A percentile compares a stretch with the other conserved stretches of the same genome.
These are phyloP conservation scores for Puccinellia tenuiflora DNA, from an alignment of 176 grass and related monocot species.

Conservation along the genomic window DNA sequence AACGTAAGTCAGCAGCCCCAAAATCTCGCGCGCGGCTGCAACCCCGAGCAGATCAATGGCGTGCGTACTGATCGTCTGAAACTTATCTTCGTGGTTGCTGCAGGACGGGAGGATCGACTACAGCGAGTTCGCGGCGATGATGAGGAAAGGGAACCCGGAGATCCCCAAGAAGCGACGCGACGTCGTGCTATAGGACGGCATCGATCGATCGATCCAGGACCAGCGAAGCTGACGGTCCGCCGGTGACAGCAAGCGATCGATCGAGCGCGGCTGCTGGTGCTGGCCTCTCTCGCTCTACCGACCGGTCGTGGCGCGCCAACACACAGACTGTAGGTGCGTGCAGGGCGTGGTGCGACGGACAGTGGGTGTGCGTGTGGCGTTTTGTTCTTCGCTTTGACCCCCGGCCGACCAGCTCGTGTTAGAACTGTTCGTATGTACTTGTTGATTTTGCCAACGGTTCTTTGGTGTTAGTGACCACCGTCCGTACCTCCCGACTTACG, in stretches of 20 bases:
- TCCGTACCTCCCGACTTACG: neutral
- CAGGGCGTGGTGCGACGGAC: neutral
- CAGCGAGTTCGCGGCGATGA: slow-evolving; percentile 78
- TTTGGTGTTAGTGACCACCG: neutral
- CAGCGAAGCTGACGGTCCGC: neutral
- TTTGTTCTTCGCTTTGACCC: neutral
- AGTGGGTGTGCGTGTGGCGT: neutral
- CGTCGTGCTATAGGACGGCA: slow-evolving; percentile 66
- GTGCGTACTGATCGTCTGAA: neutral
- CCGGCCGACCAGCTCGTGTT: neutral
- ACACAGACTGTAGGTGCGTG: no score
- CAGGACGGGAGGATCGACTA: slow-evolving; percentile 91
- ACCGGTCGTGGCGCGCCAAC: neutral
- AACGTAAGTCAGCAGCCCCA: slow-evolving; percentile 41
- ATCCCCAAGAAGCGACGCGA: slow-evolving; percentile 80
- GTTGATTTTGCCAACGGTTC: neutral
- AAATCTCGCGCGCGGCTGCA: neutral
- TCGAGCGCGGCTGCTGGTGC: neutral
- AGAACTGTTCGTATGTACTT: neutral
- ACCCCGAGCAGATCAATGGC: no score
- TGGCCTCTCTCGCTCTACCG: neutral
- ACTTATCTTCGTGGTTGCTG: neutral
- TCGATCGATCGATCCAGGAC: neutral
- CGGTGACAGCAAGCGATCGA: neutral
- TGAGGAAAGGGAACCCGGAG: slow-evolving; percentile 74